Evolutionary conservation across 441 rosid genomes (phyloP).

Genomic region (Erysimum cheiri): DNA sequence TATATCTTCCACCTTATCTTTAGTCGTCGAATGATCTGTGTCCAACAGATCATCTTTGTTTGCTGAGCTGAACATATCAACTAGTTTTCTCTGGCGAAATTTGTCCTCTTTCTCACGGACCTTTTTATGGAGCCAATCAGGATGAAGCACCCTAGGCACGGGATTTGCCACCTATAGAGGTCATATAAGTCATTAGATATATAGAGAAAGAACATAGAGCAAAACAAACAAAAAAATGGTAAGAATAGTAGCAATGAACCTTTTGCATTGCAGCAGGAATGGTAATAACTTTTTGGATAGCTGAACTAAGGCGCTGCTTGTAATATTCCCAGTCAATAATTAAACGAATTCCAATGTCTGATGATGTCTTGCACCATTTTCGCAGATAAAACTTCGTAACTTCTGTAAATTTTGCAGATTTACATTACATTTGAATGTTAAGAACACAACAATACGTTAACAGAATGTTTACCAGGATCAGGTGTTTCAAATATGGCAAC

Average conservation of each 20-base stretch:
- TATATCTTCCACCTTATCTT: slow-evolving; percentile 64
- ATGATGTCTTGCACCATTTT: slow-evolving; percentile 94
- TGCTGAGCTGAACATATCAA: slow-evolving; percentile 64
- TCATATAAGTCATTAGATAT: slow-evolving; percentile 41
- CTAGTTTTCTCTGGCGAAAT: slow-evolving; percentile 86
- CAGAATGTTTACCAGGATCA: slow-evolving; percentile 61
- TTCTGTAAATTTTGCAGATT: slow-evolving; percentile 57
- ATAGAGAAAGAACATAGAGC: slow-evolving; percentile 31
- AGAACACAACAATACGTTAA: slow-evolving; percentile 36
- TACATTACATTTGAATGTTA: slow-evolving; percentile 39
- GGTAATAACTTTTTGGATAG: slow-evolving; percentile 92
- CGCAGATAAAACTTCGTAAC: slow-evolving; percentile 76
- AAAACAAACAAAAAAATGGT: slow-evolving; percentile 27
- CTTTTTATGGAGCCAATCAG: slow-evolving; percentile 98
- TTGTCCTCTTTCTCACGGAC: slow-evolving; percentile 95
- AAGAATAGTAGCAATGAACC: slow-evolving; percentile 51
- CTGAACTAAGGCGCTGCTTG: slow-evolving; percentile 92
- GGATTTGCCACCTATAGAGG: slow-evolving; percentile 86
- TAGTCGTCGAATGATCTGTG: slow-evolving; percentile 42
- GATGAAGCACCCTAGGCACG: slow-evolving; percentile 97
- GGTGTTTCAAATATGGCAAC: slow-evolving; percentile 93
- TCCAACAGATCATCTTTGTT: slow-evolving; percentile 50
- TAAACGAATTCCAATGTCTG: slow-evolving; percentile 75
- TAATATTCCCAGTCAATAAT: slow-evolving; percentile 97
- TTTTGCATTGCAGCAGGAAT: slow-evolving; percentile 99